phyloP scores from a whole-genome alignment of 1,139 yeast genomes.

The Yarrowia galli region DNA sequence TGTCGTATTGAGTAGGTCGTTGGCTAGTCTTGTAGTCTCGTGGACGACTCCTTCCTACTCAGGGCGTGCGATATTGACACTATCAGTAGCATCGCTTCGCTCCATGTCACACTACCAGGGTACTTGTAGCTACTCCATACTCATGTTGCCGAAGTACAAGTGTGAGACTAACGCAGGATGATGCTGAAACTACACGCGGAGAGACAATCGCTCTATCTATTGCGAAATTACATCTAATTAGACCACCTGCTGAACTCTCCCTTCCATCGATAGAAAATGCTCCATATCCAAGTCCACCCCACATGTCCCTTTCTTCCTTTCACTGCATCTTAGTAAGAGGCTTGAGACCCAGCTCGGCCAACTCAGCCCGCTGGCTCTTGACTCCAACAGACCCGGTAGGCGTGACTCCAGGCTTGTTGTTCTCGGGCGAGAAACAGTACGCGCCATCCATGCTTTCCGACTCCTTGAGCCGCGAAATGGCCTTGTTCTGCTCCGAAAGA shows the following conservation, averaged over 20 bases:
- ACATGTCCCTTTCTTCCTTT: too few relatives aligned
- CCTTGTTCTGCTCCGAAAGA: slow-evolving; percentile 41
- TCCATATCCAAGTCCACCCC: slow-evolving; percentile 2
- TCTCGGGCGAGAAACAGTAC: slow-evolving; percentile 43
- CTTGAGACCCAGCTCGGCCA: slow-evolving; percentile 31
- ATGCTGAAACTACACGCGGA: background rate
- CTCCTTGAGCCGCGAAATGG: slow-evolving; percentile 40
- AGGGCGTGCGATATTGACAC: too few relatives aligned
- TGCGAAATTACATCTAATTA: slow-evolving; percentile 21
- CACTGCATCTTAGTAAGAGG: slow-evolving; percentile 35
- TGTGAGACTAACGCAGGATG: background rate
- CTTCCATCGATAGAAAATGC: slow-evolving; percentile 1
- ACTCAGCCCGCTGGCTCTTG: slow-evolving; percentile 28
- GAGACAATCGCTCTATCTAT: slow-evolving; percentile 16
- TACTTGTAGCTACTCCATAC: background rate
- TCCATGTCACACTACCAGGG: too few relatives aligned
- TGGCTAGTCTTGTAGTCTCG: too few relatives aligned
- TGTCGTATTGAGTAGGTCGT: too few relatives aligned
- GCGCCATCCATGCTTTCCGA: slow-evolving; percentile 50
- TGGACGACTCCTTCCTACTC: too few relatives aligned
- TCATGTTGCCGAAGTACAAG: background rate
- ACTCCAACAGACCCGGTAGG: slow-evolving; percentile 34
- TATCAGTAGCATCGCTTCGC: too few relatives aligned
- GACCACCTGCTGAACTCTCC: background rate
- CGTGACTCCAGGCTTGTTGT: slow-evolving; percentile 22